These are phyloP conservation scores for Centaurea solstitialis DNA, from an alignment of 129 eudicot species.

Conservation along the genomic window DNA sequence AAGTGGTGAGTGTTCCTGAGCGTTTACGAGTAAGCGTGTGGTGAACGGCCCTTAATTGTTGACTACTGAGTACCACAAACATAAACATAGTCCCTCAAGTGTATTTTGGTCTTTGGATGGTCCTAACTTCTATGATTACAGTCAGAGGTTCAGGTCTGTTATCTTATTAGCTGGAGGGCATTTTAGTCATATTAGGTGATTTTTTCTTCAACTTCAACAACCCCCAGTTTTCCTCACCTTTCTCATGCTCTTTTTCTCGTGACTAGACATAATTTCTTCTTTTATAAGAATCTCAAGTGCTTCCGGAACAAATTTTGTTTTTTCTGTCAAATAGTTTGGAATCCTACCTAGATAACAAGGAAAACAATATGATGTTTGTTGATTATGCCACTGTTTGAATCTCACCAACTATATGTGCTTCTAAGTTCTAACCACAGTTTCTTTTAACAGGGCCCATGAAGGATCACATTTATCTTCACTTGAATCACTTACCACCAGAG, in stretches of 20 bases:
- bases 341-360: not conserved
- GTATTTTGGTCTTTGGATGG: not conserved
- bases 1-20: too few species aligned
- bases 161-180: not conserved
- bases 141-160: not conserved
- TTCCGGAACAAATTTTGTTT: not conserved
- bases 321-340: not conserved
- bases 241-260: not conserved
- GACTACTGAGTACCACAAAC: not conserved
- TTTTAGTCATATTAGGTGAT: too few species aligned
- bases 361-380: not conserved
- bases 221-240: not conserved
- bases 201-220: not conserved
- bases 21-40: too few species aligned
- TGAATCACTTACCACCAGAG: conserved; percentile 97
- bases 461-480: conserved; percentile 91
- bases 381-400: not conserved
- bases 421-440: conserved; percentile 1
- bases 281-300: not conserved
- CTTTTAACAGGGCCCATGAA: conserved; percentile 73
- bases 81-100: not conserved
- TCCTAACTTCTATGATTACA: not conserved
- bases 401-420: not conserved
- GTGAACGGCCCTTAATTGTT: too few species aligned
- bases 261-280: not conserved